phyloP scores from a whole-genome alignment of 2,329 filamentous ascomycete species.

The Aspergillus fumigatus region DNA sequence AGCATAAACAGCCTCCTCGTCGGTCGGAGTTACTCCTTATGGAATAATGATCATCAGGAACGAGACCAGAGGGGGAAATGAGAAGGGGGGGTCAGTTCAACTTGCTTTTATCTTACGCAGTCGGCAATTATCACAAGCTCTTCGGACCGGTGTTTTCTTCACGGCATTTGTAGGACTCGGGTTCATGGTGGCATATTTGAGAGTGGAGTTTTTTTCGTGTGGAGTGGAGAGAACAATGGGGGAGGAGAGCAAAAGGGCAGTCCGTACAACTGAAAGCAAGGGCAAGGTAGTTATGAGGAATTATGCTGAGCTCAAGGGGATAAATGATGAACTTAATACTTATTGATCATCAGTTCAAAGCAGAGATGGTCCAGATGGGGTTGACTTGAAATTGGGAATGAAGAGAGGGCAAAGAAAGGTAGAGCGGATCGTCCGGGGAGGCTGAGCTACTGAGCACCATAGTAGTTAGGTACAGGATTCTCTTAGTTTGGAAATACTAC shows the following conservation, averaged over 20 bases:
- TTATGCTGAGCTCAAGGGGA: not conserved
- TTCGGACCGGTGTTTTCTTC: slow-evolving; percentile 16
- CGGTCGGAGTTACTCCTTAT: not conserved
- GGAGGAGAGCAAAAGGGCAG: not conserved
- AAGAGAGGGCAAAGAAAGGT: not conserved
- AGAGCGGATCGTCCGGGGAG: not conserved
- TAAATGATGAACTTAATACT: not conserved
- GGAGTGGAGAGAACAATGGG: not conserved
- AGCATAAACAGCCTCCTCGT: not conserved
- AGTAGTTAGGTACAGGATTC: not conserved
- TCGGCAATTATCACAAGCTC: slow-evolving; percentile 43
- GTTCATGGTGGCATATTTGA: slow-evolving; percentile 24
- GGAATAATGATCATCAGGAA: slow-evolving; percentile 2
- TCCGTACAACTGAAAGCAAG: not conserved
- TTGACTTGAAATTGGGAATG: not conserved
- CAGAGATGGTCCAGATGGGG: not conserved
- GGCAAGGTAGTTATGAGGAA: not conserved
- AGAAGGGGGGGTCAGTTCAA: slow-evolving; percentile 3
- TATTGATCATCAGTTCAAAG: not conserved
- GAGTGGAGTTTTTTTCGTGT: not conserved
- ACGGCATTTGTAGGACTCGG: slow-evolving; percentile 13
- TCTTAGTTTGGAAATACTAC: no score
- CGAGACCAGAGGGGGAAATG: not conserved
- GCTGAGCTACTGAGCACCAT: no score
- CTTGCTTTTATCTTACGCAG: slow-evolving; percentile 35